phyloP scores from a whole-genome alignment of 2,329 filamentous ascomycete genomes.

The Didymella lethalis region DNA sequence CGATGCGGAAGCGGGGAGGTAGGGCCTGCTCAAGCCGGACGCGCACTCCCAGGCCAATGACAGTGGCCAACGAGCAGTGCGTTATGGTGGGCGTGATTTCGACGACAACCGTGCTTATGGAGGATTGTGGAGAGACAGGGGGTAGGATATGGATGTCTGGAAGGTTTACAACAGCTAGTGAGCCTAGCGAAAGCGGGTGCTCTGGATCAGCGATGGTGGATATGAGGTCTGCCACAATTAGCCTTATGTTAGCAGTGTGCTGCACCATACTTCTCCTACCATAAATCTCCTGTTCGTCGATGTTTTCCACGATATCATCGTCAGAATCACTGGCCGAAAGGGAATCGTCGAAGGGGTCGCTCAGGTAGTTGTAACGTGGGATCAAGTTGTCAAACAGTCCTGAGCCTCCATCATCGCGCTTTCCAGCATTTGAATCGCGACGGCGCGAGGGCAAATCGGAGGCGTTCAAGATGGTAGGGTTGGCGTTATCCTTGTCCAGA shows the following conservation, averaged over 20 bases:
- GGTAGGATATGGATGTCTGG: slow-evolving; percentile 84
- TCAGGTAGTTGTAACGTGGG: slow-evolving; percentile 58
- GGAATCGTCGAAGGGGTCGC: slow-evolving; percentile 58
- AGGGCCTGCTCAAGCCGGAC: slow-evolving; percentile 90
- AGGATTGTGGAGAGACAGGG: slow-evolving; percentile 67
- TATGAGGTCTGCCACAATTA: slow-evolving; percentile 75
- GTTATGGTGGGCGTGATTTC: slow-evolving; percentile 96
- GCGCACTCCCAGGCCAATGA: slow-evolving; percentile 92
- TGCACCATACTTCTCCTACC: slow-evolving; percentile 59
- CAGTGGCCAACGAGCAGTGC: slow-evolving; percentile 94
- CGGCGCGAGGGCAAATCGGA: slow-evolving; percentile 87
- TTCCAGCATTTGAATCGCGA: slow-evolving; percentile 52
- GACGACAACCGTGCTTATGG: slow-evolving; percentile 79
- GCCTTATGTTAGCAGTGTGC: slow-evolving; percentile 8
- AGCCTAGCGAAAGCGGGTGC: slow-evolving; percentile 91
- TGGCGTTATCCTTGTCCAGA: slow-evolving; percentile 73
- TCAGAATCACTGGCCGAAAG: slow-evolving; percentile 55
- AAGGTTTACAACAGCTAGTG: slow-evolving; percentile 94
- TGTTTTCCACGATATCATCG: slow-evolving; percentile 75
- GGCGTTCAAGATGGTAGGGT: slow-evolving; percentile 88
- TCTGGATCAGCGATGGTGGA: slow-evolving; percentile 95
- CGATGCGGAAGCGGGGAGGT: slow-evolving; percentile 88
- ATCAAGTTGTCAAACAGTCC: slow-evolving; percentile 64
- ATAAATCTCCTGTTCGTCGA: slow-evolving; percentile 97
- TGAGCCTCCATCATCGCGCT: slow-evolving; percentile 58